Base-by-base conservation (phyloP, 805 yeast genomes). In the Metschnikowia peoriensis region DNA sequence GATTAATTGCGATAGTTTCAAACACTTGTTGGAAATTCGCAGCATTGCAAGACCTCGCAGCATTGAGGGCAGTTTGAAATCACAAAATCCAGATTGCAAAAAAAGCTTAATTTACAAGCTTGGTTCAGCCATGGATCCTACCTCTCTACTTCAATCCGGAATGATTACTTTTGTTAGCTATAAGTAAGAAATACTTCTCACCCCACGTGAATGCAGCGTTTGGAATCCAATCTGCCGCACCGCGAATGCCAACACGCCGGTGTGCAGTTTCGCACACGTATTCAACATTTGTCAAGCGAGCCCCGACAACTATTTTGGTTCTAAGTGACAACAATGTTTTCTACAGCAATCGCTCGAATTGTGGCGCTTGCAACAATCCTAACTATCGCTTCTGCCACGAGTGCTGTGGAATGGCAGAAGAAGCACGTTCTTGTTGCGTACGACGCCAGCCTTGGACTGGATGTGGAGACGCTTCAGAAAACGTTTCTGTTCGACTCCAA, bases 341-440 rank as follows among this genome's bases (percentile, higher is more conserved):
- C 47, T 41, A 32, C 55, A 40, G 52, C 57, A 51, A 54, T 56
- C 46, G 55, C 54, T 34, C 50, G 57, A 43, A 41, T 54, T 45
- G 52, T 53, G 54, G 56, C 58, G 27, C 40, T 54, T 34, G 48
- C 59, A 43, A 42, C 51, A n/a, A 48, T 56, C 16, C 45, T 57
- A 44, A 47, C 41, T 12, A 14, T 47, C 22, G 54, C 49, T 6
- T 41, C 41, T 8, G 58, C 61, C 7, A 43, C 49, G 15, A 15
- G 41, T 5, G 41, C 28, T 10, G 34, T 27, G 12, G 49, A 43
- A 29, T 50, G 50, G 48, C 47, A 28, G 44, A 54, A 52, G 27
- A 17, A 47, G 11, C 58, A 53, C 38, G 68, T 69, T 9, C 67
- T 75, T 60, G 67, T 74, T 6, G 63, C 73, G 14, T 69, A 65